Base-by-base conservation (phyloP, 2,329 filamentous ascomycete species). In the Alternaria infectoria region DNA sequence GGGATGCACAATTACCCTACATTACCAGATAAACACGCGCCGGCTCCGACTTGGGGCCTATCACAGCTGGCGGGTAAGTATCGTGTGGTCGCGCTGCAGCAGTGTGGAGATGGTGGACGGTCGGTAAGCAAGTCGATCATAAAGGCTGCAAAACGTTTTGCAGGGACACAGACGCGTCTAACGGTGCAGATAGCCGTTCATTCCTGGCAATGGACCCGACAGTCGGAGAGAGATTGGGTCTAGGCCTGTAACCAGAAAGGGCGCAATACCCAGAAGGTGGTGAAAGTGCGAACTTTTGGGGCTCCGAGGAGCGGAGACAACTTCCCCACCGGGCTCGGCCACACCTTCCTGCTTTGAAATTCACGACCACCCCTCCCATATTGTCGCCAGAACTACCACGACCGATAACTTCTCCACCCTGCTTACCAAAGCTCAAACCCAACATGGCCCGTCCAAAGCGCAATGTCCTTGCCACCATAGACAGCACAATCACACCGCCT, bases 401-500 rank as follows among this genome's bases (percentile, higher is more conserved):
- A 44, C 13, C 17, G 44, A 23, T 43, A 32, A 40, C 50, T 21
- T 30, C 30, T 58, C 43, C 56, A 49, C 21, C 10, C 17, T 40
- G 17, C 19, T 36, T 26, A 51, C 15, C 12, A 47, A 50, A 56
- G 30, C 52, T 44, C 28, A 21, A 10, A 3, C 26, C 19, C 21
- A 70, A 44, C 45, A 94, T 94, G 91, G 88, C 85, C 25, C 89
- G 89, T 63, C 89, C 91, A 61, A 94, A 93, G 82, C 90, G 93
- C 69, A 90, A 89, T 71, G 83, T 96, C 58, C 87, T 91, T 61
- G 92, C 92, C 19, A 92, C 92, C 15, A 91, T 91, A 51, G 89
- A 94, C 76, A 90, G 92, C 79, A 85, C 89, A 83, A 77, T 89
- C 81, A 79, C 83, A 77, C 79, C 90, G 77, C 83, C 94, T 83